Percentiles rank a stretch among this genome's conserved stretches.
phyloP scores from a whole-genome alignment of 2,329 filamentous ascomycete genomes.

The Malbranchea zuffiana region DNA sequence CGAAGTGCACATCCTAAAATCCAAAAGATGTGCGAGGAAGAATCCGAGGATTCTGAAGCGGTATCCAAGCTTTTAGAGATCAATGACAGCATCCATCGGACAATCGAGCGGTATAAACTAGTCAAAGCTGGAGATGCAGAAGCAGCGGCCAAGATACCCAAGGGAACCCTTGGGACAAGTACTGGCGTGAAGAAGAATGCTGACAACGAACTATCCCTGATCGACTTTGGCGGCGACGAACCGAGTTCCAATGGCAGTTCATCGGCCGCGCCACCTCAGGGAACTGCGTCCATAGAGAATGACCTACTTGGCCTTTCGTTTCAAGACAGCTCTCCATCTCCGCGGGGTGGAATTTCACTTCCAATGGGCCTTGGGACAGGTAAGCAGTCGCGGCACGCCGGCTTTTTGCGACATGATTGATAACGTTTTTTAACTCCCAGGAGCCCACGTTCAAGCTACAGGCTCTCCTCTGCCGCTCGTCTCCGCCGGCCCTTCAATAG shows the following conservation, averaged over 20 bases:
- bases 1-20: slow-evolving; percentile 96
- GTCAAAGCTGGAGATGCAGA: slow-evolving; percentile 92
- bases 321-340: slow-evolving; percentile 56
- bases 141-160: slow-evolving; percentile 69
- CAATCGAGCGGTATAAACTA: slow-evolving; percentile 87
- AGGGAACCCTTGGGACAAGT: slow-evolving; percentile 62
- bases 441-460: too few species aligned
- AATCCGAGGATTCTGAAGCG: slow-evolving; percentile 91
- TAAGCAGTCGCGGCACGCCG: too few species aligned
- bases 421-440: too few species aligned
- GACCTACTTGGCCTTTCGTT: slow-evolving; percentile 84
- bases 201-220: slow-evolving; percentile 75
- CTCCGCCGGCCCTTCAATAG: neutral
- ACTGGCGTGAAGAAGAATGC: slow-evolving; percentile 55
- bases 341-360: slow-evolving; percentile 58
- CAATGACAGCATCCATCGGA: slow-evolving; percentile 97
- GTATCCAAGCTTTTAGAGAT: slow-evolving; percentile 93
- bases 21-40: slow-evolving; percentile 98
- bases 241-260: slow-evolving; percentile 43
- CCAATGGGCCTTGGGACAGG: slow-evolving; percentile 58
- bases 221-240: slow-evolving; percentile 69
- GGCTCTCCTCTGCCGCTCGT: too few species aligned
- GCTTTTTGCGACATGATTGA: too few species aligned
- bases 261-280: slow-evolving; percentile 34
- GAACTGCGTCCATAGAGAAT: slow-evolving; percentile 63